Conservation (phyloP, 441 rosid genomes). For the Sinapis alba region DNA sequence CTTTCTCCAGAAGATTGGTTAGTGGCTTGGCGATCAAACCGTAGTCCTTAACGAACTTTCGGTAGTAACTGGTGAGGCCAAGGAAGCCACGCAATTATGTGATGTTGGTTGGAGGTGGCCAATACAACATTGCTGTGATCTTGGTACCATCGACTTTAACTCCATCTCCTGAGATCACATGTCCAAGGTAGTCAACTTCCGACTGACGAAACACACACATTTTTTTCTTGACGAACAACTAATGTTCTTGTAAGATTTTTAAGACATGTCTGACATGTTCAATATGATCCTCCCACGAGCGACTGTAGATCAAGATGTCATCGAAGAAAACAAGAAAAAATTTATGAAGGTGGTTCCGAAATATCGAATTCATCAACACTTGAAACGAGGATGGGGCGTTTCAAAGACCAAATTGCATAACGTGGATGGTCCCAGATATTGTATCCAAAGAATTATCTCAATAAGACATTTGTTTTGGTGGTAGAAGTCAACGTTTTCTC, state of each 20-base stretch:
- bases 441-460: not conserved
- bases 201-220: not conserved
- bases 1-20: not conserved
- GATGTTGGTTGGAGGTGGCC: not conserved
- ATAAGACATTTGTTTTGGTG: too few relatives aligned
- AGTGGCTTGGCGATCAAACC: not conserved
- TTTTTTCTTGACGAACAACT: not conserved
- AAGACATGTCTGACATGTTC: not conserved
- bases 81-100: not conserved
- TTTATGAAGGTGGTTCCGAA: not conserved
- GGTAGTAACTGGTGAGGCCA: not conserved
- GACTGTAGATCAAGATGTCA: not conserved
- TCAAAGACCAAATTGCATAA: not conserved
- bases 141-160: not conserved
- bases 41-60: not conserved
- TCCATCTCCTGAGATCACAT: not conserved
- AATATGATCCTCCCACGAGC: not conserved
- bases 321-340: not conserved
- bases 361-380: not conserved
- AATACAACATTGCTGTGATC: not conserved
- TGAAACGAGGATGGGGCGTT: not conserved
- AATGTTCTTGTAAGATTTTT: not conserved
- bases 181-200: not conserved
- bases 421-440: not conserved
- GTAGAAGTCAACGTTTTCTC: too few relatives aligned